Evolutionary conservation across 2,329 filamentous ascomycete species (phyloP), one percentile per base, ranked within the genome.

Genomic region (Sarocladium brachiariae): DNA sequence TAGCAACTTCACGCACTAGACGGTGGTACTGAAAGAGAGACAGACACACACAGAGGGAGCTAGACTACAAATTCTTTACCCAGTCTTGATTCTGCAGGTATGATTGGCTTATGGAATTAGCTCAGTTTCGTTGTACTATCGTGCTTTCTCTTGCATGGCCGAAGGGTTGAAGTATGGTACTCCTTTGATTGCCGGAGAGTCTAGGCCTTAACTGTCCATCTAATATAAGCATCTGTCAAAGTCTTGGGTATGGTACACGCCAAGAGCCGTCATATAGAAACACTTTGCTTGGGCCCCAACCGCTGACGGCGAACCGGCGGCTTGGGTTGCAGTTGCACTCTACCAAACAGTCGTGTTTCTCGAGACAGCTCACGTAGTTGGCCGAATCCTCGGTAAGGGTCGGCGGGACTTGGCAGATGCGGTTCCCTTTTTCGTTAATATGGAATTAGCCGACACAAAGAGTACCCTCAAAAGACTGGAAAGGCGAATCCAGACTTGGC

Each of bases 331-430:
- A 43, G 39, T 43, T 27, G 16, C 23, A 43, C 21, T 43, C 21
- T 21, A 43, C 39, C 39, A 43, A 21, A 16, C n/a, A 13, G 6
- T 39, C 18, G n/a, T 19, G 7, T n/a, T n/a, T 6, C n/a, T 6
- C 33, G 33, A n/a, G 6, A 18, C 8, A 14, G 27, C 27, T 13
- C 33, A 7, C 10, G 14, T 35, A 14, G 16, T 23, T 43, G 39
- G 39, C 39, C 39, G 27, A 43, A 9, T 9, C 21, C 21, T 43
- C 39, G 39, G 39, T 43, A 43, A 43, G 3, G 39, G 39, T 24
- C n/a, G 19, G 39, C 39, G 21, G 39, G 39, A 43, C 39, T 43
- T 43, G 39, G 39, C 39, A 43, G 21, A 43, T 43, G 39, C 39
- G 39, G 39, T 43, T 43, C 7, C n/a, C 39, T 25, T 19, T n/a